Evolutionary conservation across 2,329 filamentous ascomycete species (phyloP).

Genomic region (Onygena corvina): DNA sequence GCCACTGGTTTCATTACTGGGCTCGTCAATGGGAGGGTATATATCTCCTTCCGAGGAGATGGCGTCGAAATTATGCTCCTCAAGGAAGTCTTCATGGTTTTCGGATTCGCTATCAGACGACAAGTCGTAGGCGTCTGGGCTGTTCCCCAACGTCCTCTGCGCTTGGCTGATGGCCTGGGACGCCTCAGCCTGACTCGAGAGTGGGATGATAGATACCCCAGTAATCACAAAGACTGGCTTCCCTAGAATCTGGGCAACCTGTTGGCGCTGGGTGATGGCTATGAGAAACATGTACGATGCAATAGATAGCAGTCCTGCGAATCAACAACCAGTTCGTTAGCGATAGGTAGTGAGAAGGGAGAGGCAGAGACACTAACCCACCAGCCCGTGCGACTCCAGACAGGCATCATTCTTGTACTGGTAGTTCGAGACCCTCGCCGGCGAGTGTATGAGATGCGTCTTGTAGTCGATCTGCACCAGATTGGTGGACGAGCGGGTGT

Average conservation of each 20-base stretch:
- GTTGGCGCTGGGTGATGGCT: slow-evolving; percentile 71
- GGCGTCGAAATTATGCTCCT: slow-evolving; percentile 17
- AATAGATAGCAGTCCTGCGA: slow-evolving; percentile 72
- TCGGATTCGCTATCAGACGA: slow-evolving; percentile 15
- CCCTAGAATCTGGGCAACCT: slow-evolving; percentile 77
- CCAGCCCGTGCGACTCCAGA: slow-evolving; percentile 42
- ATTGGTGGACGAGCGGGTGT: slow-evolving; percentile 18
- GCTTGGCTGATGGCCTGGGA: slow-evolving; percentile 50
- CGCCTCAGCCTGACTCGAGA: slow-evolving; percentile 64
- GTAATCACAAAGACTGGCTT: slow-evolving; percentile 76
- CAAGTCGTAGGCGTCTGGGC: slow-evolving; percentile 28
- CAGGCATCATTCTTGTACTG: slow-evolving; percentile 23
- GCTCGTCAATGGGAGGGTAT: slow-evolving; percentile 23
- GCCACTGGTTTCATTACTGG: slow-evolving; percentile 39
- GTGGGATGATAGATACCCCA: slow-evolving; percentile 81
- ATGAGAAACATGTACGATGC: slow-evolving; percentile 73
- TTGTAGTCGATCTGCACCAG: slow-evolving; percentile 58
- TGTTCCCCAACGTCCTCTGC: slow-evolving; percentile 19
- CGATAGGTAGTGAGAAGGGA: not conserved
- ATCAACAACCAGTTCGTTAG: not conserved
- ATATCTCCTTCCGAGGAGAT: slow-evolving; percentile 20
- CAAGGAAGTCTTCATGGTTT: slow-evolving; percentile 8
- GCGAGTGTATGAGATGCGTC: slow-evolving; percentile 41
- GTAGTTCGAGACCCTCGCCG: slow-evolving; percentile 27
- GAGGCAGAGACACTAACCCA: slow-evolving; percentile 38